A percentile compares a stretch with the other conserved stretches of the same genome.
phyloP scores from a whole-genome alignment of 352 stramenopile species.

The Pythium diclinum region DNA sequence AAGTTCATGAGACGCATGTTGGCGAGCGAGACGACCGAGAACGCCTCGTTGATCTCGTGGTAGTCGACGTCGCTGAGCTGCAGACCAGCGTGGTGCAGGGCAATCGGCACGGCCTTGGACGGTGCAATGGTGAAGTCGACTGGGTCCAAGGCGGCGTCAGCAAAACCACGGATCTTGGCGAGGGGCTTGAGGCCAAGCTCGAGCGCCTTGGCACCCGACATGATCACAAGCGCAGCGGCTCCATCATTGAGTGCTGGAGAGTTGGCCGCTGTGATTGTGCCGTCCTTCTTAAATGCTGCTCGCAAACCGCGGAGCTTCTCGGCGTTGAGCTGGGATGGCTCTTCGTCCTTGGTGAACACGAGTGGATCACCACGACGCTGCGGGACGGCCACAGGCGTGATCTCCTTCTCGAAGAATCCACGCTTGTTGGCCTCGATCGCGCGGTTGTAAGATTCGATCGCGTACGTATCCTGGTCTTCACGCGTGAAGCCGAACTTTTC shows the following conservation, averaged over 20 bases:
- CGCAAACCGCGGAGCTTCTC: slow-evolving; percentile 90
- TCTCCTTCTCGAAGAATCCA: slow-evolving; percentile 89
- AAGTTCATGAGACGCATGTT: slow-evolving; percentile 95
- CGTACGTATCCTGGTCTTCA: slow-evolving; percentile 96
- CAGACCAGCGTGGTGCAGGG: slow-evolving; percentile 90
- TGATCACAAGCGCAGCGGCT: slow-evolving; percentile 94
- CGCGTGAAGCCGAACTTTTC: slow-evolving; percentile 89
- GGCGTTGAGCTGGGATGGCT: slow-evolving; percentile 88
- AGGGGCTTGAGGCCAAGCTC: slow-evolving; percentile 75
- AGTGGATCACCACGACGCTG: slow-evolving; percentile 50
- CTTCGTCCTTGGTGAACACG: slow-evolving; percentile 90
- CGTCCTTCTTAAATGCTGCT: slow-evolving; percentile 95
- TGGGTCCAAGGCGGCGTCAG: slow-evolving; percentile 84
- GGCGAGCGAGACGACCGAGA: slow-evolving; percentile 95
- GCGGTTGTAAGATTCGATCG: slow-evolving; percentile 91
- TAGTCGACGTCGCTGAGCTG: slow-evolving; percentile 94
- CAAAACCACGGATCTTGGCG: slow-evolving; percentile 79
- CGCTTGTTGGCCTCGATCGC: slow-evolving; percentile 66
- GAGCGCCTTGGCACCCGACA: slow-evolving; percentile 89
- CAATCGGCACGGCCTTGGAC: slow-evolving; percentile 92
- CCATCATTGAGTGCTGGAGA: slow-evolving; percentile 97
- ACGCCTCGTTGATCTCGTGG: slow-evolving; percentile 99
- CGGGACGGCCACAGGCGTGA: slow-evolving; percentile 90
- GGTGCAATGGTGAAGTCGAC: slow-evolving; percentile 96
- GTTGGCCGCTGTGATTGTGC: slow-evolving; percentile 96